Evolutionary conservation across 1,284 basidiomycete genomes (phyloP), one percentile per base, ranked within the genome.

Genomic region (Ceratobasidium sp.): DNA sequence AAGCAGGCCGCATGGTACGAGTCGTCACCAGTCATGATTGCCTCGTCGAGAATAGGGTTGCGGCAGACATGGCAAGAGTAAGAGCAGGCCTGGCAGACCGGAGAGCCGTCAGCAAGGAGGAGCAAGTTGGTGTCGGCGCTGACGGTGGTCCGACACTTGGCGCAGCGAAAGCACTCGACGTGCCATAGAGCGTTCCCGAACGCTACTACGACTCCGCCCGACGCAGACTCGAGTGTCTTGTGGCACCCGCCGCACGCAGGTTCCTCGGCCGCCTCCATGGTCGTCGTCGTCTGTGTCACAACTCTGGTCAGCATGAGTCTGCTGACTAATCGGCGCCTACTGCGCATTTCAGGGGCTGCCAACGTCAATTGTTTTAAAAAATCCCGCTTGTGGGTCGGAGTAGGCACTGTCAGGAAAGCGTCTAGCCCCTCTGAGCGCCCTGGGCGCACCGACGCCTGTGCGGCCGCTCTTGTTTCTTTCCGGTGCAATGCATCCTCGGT

Each of bases 1-100:
- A 99, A 99, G 86, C 97, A 99, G 80, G 97, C 94, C 2, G 97
- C 97, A 84, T 99, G 97, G 82, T 99, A 99, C 0, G 96, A 96
- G 83, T 99, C 97, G 84, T 99, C 96, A 76, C 97, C 96, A 15
- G 97, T 97, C 94, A 99, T 98, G 85, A 99, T 98, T 20, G 97
- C 97, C 83, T 98, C 96, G 85, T 98, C 96, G 73, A 96, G 92
- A 81, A 98, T 98, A 53, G 95, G 94, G 69, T 91, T 89, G 67
- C 91, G 91, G 86, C 96, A 98, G 76, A 97, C 92, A 82, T 93
- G 96, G 87, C 96, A 98, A 82, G 91, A 94, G 86, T 99, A 99
- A 13, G 96, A 97, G 87, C 97, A 99, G 81, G 96, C 93, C 31
- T 95, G 93, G 83, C 97, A 99, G 71, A 99, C 96, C 45, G 98